These are phyloP conservation scores for Starmerella khaoyaiensis DNA, from an alignment of 805 yeast genomes.

Conservation along the genomic window DNA sequence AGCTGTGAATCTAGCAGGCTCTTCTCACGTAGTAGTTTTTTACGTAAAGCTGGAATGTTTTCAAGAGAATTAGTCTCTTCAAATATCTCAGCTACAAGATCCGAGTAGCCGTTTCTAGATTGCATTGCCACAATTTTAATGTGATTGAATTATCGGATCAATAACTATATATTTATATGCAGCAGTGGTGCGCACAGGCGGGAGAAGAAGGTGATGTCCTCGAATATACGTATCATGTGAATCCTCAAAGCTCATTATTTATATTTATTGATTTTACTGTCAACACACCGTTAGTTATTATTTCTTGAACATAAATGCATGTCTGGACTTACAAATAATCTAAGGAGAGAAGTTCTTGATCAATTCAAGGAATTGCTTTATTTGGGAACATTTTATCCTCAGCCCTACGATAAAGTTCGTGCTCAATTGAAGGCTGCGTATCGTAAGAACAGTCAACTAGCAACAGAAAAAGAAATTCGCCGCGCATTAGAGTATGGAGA, in stretches of 20 bases:
- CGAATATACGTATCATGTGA: too few species aligned
- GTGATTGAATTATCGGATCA: too few species aligned
- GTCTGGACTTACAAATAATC: neutral
- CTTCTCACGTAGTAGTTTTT: constrained; percentile 41
- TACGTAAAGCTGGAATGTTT: constrained; percentile 26
- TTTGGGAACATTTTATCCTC: constrained; percentile 31
- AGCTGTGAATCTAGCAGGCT: constrained; percentile 63
- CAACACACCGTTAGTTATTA: too few species aligned
- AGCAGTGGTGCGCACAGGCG: too few species aligned
- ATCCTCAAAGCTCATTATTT: too few species aligned
- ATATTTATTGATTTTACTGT: too few species aligned
- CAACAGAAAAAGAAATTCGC: constrained; percentile 23
- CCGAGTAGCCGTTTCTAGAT: constrained; percentile 6
- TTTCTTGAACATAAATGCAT: too few species aligned
- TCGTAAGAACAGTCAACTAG: constrained; percentile 21
- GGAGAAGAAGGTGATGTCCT: too few species aligned
- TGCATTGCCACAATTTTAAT: neutral
- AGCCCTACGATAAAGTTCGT: constrained; percentile 26
- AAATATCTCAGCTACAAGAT: constrained; percentile 19
- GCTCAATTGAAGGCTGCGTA: constrained; percentile 26
- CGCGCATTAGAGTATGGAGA: constrained; percentile 28
- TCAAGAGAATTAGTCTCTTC: constrained; percentile 25
- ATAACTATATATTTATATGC: too few species aligned
- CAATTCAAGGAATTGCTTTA: constrained; percentile 30
- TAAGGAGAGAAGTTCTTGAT: constrained; percentile 21